Conservation (phyloP, 129 eudicot genomes). For the Centrapalus pauciflorus region DNA sequence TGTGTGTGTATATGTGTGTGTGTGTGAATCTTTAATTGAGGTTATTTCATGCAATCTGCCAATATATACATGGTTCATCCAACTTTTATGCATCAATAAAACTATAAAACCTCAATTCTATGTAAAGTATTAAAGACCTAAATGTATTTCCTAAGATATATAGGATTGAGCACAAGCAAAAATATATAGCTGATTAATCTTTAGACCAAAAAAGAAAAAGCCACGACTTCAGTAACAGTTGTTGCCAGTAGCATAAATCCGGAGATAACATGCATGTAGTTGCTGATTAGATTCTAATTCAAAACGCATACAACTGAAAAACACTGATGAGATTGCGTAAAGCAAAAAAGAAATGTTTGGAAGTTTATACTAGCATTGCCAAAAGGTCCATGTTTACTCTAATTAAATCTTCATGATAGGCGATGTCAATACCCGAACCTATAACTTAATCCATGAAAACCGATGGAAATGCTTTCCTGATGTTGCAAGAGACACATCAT, state of each 20-base stretch:
- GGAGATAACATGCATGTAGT: too few species aligned
- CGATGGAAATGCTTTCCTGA: constrained; percentile 23
- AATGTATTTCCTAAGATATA: constrained; percentile 1
- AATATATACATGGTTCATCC: too few species aligned
- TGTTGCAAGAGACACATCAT: constrained; percentile 15
- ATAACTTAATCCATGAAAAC: constrained; percentile 42
- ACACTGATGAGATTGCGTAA: constrained; percentile 13
- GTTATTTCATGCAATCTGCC: too few species aligned
- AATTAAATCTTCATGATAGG: constrained; percentile 27
- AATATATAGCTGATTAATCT: not conserved
- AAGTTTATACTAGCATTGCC: constrained; percentile 7
- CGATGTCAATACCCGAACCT: constrained; percentile 99
- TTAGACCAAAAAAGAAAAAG: constrained; percentile 15
- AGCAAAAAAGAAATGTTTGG: constrained; percentile 21
- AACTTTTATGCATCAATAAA: not conserved
- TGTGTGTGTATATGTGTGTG: too few species aligned
- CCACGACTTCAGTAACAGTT: constrained; percentile 1
- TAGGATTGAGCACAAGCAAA: not conserved
- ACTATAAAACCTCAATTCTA: not conserved
- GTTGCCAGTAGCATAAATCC: constrained; percentile 28
- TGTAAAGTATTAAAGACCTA: not conserved
- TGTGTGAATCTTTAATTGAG: too few species aligned
- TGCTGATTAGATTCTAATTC: constrained; percentile 16
- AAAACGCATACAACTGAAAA: constrained; percentile 20
- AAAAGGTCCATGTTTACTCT: constrained; percentile 44